Evolutionary conservation across 2,329 filamentous ascomycete species (phyloP).

Genomic region (Cercospora sp.): DNA sequence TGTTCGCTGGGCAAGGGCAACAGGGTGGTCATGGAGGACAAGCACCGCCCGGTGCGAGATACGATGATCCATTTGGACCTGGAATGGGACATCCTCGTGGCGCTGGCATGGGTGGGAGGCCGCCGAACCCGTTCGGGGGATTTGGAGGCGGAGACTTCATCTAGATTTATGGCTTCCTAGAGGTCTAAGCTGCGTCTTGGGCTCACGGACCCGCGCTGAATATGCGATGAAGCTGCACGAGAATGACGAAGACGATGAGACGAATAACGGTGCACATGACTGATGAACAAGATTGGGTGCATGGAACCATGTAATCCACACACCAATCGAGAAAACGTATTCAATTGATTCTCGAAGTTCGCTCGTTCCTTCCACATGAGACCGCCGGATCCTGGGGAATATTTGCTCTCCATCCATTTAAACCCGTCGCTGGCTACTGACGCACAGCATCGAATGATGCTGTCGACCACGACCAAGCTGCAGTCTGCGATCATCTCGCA

Average conservation of each 20-base stretch:
- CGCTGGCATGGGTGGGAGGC: slow-evolving; percentile 49
- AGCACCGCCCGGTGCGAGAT: slow-evolving; percentile 84
- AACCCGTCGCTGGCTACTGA: too few relatives aligned
- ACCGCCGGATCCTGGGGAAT: too few relatives aligned
- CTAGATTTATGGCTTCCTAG: not conserved
- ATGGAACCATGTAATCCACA: too few relatives aligned
- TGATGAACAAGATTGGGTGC: too few relatives aligned
- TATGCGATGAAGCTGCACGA: not conserved
- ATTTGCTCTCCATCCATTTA: too few relatives aligned
- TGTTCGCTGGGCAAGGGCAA: slow-evolving; percentile 64
- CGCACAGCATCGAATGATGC: not conserved
- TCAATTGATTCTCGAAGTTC: not conserved
- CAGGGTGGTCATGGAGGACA: slow-evolving; percentile 46
- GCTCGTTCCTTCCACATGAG: not conserved
- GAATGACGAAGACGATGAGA: not conserved
- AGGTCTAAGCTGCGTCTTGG: not conserved
- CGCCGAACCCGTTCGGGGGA: slow-evolving; percentile 61
- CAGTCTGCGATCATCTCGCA: not conserved
- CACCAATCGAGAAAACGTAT: not conserved
- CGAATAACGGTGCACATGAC: not conserved
- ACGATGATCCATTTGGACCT: slow-evolving; percentile 83
- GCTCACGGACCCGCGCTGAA: not conserved
- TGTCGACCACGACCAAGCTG: not conserved
- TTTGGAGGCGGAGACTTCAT: slow-evolving; percentile 63
- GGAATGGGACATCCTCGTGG: slow-evolving; percentile 44